Evolutionary conservation across 1,139 yeast species (phyloP), one percentile per base, ranked within the genome.

Genomic region (Meyerozyma smithsonii): DNA sequence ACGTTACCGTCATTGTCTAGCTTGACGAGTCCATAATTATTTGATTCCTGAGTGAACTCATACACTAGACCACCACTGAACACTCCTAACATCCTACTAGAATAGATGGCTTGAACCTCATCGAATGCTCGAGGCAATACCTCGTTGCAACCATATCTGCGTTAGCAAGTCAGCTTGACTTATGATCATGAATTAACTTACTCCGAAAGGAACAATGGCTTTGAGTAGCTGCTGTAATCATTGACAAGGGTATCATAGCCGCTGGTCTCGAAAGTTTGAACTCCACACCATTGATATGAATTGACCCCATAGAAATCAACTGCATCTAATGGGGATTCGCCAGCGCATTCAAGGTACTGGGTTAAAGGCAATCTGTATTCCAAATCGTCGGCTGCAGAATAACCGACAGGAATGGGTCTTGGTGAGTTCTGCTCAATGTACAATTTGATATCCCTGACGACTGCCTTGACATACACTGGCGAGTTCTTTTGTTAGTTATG

Each of bases 241-340:
- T 75, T 71, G 15, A 87, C 90, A 43, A 90, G 74, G 26, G 70
- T 64, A 50, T 84, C 77, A 60, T 88, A 92, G 1, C 97, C 98
- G 51, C 96, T 84, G 8, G 84, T 71, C 44, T 79, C 66, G 60
- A 86, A 85, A 3, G 94, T 82, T 52, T 87, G 92, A 36, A 79
- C 76, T 5, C 98, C 98, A 66, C 98, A 92, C 98, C 98, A 92
- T 58, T 89, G 96, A 60, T 92, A 92, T 1, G 96, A 83, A 59
- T 92, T 92, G 40, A 92, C 90, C 4, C 98, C 98, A 62, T 88
- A 90, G 56, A 92, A 92, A 58, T 92, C 98, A 23, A 88, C 86
- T 1, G 83, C 64, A 37, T 84, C 81, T 11, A 60, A 56, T 0
- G 71, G 62, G n/a, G 71, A 72, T 12, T 77, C 81, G 32, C 77